phyloP scores from a whole-genome alignment of 2,329 filamentous ascomycete genomes.

The Colletotrichum cuscutae region DNA sequence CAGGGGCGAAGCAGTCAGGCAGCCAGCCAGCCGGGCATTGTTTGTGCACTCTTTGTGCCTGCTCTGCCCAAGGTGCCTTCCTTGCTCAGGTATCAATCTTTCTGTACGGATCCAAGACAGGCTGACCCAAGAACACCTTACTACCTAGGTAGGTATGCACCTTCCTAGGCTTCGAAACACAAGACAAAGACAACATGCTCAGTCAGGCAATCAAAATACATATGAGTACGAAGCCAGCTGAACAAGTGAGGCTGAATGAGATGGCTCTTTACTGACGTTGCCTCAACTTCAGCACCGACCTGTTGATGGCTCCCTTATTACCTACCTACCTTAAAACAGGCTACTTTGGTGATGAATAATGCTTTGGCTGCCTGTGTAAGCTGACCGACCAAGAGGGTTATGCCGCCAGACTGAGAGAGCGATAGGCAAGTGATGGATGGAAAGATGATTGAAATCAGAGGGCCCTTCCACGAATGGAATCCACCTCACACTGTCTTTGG shows the following conservation, averaged over 20 bases:
- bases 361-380: background rate
- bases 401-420: background rate
- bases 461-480: conserved; percentile 2
- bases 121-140: conserved; percentile 8
- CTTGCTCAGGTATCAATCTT: background rate
- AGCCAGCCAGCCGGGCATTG: background rate
- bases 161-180: background rate
- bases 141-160: too few species aligned
- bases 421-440: background rate
- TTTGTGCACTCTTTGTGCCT: conserved; percentile 3
- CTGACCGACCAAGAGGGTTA: background rate
- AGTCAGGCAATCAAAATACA: conserved; percentile 13
- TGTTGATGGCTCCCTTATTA: background rate
- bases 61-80: background rate
- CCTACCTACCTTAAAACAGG: too few species aligned
- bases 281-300: background rate
- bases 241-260: background rate
- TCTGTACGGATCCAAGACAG: background rate
- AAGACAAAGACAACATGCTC: conserved; percentile 4
- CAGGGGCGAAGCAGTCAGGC: background rate
- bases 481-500: conserved; percentile 27
- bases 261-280: background rate
- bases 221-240: background rate
- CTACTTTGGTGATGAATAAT: background rate
- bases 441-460: background rate